Conservation (phyloP, 108 stramenopile species). For the Cyclotella sp. region DNA sequence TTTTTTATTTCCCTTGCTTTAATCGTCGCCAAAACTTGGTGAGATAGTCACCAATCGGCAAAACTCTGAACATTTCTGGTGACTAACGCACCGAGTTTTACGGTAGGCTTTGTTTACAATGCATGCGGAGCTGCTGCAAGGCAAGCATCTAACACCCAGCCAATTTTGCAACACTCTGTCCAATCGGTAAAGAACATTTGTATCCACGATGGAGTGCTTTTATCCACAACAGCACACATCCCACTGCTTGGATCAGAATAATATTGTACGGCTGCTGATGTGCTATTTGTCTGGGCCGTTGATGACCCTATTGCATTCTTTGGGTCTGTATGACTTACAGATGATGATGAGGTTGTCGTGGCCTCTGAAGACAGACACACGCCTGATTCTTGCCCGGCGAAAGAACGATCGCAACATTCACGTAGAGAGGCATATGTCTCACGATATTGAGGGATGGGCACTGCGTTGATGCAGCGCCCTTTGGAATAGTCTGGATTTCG, state of each 20-base stretch:
- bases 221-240: constrained; percentile 6
- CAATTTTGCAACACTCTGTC: constrained; percentile 5
- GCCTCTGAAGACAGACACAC: neutral
- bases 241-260: constrained; percentile 1
- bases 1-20: too few relatives aligned
- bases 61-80: too few relatives aligned
- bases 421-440: neutral
- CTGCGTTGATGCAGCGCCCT: neutral
- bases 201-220: constrained; percentile 6
- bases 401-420: constrained; percentile 2
- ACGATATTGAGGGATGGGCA: constrained; percentile 1
- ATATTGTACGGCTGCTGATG: neutral
- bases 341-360: neutral
- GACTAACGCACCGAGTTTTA: too few relatives aligned
- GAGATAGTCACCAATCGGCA: too few relatives aligned
- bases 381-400: constrained; percentile 1
- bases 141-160: constrained; percentile 1
- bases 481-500: neutral
- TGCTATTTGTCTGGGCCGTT: neutral
- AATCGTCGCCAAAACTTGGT: too few relatives aligned
- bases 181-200: neutral
- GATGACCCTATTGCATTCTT: neutral
- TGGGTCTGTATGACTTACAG: neutral
- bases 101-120: too few relatives aligned
- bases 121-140: constrained; percentile 1